These are phyloP conservation scores for Zygnema cylindricum DNA, from an alignment of 139 green algal species.

Conservation along the genomic window DNA sequence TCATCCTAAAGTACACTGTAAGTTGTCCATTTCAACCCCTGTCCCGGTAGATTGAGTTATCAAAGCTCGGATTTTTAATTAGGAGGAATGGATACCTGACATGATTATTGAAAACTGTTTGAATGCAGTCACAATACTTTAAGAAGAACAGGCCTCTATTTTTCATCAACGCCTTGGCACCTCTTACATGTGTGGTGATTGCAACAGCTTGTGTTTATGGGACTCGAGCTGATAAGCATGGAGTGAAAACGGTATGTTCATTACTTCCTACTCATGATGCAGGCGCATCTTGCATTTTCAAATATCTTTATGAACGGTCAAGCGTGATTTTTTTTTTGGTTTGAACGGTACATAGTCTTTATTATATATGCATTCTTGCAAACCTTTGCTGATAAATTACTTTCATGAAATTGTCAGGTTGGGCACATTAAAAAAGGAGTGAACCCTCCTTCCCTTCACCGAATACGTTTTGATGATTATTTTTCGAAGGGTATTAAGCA, in stretches of 20 bases:
- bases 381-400: too few species aligned
- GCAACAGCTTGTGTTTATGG: slow-evolving; percentile 36
- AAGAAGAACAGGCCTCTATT: slow-evolving; percentile 46
- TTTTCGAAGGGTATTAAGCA: neutral
- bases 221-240: slow-evolving; percentile 18
- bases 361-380: too few species aligned
- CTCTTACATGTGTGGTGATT: slow-evolving; percentile 28
- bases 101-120: neutral
- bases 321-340: too few species aligned
- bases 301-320: too few species aligned
- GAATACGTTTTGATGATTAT: slow-evolving; percentile 15
- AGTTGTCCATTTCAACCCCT: too few species aligned
- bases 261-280: too few species aligned
- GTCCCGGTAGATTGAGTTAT: too few species aligned
- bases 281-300: too few species aligned
- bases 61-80: too few species aligned
- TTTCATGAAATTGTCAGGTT: too few species aligned
- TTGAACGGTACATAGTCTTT: too few species aligned
- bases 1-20: slow-evolving; percentile 31
- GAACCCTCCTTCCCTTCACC: slow-evolving; percentile 15
- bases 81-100: too few species aligned
- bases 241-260: neutral
- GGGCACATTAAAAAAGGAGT: slow-evolving; percentile 34
- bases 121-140: neutral
- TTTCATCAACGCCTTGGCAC: slow-evolving; percentile 48